These are phyloP conservation scores for Lecanosticta acicola DNA, from an alignment of 2,329 filamentous ascomycete genomes.

Conservation along the genomic window DNA sequence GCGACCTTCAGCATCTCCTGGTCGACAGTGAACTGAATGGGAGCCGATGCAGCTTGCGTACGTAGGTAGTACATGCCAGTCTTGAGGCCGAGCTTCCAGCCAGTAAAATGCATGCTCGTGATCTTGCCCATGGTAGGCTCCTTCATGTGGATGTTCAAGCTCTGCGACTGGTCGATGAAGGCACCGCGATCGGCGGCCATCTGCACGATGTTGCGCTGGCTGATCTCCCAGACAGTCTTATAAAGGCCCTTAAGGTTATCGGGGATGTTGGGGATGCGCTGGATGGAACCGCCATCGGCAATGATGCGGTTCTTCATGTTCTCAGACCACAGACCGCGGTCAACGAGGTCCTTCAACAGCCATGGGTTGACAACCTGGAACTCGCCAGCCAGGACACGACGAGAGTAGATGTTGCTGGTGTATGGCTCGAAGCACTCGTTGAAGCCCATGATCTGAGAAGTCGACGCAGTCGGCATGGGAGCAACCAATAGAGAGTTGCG, in stretches of 20 bases:
- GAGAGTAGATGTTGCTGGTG: constrained; percentile 99
- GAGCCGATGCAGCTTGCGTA: constrained; percentile 91
- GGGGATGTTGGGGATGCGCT: constrained; percentile 95
- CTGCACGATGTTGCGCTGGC: constrained; percentile 88
- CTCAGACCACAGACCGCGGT: constrained; percentile 97
- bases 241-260: constrained; percentile 93
- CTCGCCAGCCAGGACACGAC: constrained; percentile 93
- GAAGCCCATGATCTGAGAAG: constrained; percentile 95
- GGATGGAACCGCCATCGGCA: constrained; percentile 88
- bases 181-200: constrained; percentile 98
- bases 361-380: constrained; percentile 99
- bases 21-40: constrained; percentile 98
- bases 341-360: constrained; percentile 95
- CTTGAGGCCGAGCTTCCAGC: constrained; percentile 99
- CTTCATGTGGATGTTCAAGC: constrained; percentile 98
- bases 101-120: constrained; percentile 98
- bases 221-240: constrained; percentile 99
- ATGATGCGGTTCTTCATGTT: constrained; percentile 99
- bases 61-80: constrained; percentile 99
- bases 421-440: constrained; percentile 99
- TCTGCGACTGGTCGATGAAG: constrained; percentile 98
- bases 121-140: constrained; percentile 99
- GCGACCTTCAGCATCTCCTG: constrained; percentile 86
- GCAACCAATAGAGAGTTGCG: constrained; percentile 94
- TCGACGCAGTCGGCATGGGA: constrained; percentile 96